phyloP scores from a whole-genome alignment of 306 rosid species.

The barrel medic (Medicago truncatula) region MtrunA17r5.0-ANR NC_053044.1:7527001-7527500 shows the following conservation, averaged over 20 bases:
- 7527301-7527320: slow-evolving; percentile 16
- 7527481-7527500: slow-evolving; percentile 2
- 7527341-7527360: slow-evolving; percentile 15
- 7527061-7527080: background rate
- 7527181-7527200: slow-evolving; percentile 87
- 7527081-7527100: background rate
- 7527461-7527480: slow-evolving; percentile 15
- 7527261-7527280: slow-evolving; percentile 77
- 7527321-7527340: slow-evolving; percentile 20
- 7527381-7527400: slow-evolving; percentile 22
- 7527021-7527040: background rate
- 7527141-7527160: slow-evolving; percentile 32
- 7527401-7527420: slow-evolving; percentile 14
- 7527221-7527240: slow-evolving; percentile 88
- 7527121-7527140: slow-evolving; percentile 23
- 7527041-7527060: background rate
- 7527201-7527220: slow-evolving; percentile 96
- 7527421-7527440: slow-evolving; percentile 32
- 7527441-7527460: slow-evolving; percentile 29
- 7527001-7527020: background rate
- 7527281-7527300: slow-evolving; percentile 67
- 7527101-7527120: background rate
- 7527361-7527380: slow-evolving; percentile 23
- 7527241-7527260: slow-evolving; percentile 97
- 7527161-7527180: slow-evolving; percentile 66